These are phyloP conservation scores for Emergomyces africanus DNA, from an alignment of 2,329 filamentous ascomycete genomes.

Conservation along the genomic window DNA sequence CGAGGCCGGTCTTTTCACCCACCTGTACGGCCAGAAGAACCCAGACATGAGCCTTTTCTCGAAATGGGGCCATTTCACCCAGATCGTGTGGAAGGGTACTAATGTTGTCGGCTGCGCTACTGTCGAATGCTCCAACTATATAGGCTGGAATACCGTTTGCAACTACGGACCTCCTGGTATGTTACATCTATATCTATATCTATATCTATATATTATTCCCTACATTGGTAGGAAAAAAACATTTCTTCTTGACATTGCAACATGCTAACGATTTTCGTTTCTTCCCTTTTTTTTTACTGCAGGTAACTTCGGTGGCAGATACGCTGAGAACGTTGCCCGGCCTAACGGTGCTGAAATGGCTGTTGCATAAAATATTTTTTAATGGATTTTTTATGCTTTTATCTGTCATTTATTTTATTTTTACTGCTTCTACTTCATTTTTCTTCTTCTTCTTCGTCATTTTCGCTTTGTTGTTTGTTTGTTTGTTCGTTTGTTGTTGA, in stretches of 20 bases:
- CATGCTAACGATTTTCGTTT: background rate
- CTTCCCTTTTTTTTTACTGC: background rate
- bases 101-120: slow-evolving; percentile 51
- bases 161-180: slow-evolving; percentile 69
- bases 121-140: slow-evolving; percentile 31
- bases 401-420: no score
- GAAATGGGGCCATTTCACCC: slow-evolving; percentile 60
- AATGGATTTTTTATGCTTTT: no score
- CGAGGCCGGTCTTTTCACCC: slow-evolving; percentile 49
- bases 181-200: slow-evolving; percentile 15
- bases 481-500: background rate
- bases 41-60: slow-evolving; percentile 50
- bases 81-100: slow-evolving; percentile 58
- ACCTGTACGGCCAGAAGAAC: slow-evolving; percentile 45
- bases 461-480: background rate
- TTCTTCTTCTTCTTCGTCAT: background rate
- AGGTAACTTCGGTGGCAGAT: slow-evolving; percentile 45
- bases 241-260: background rate
- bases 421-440: background rate
- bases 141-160: slow-evolving; percentile 70
- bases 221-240: background rate
- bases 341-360: slow-evolving; percentile 27
- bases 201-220: background rate
- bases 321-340: slow-evolving; percentile 38
- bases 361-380: slow-evolving; percentile 1